phyloP scores from a whole-genome alignment of 371 early-diverging fungal species.

The Syncephalastrum sp. region DNA sequence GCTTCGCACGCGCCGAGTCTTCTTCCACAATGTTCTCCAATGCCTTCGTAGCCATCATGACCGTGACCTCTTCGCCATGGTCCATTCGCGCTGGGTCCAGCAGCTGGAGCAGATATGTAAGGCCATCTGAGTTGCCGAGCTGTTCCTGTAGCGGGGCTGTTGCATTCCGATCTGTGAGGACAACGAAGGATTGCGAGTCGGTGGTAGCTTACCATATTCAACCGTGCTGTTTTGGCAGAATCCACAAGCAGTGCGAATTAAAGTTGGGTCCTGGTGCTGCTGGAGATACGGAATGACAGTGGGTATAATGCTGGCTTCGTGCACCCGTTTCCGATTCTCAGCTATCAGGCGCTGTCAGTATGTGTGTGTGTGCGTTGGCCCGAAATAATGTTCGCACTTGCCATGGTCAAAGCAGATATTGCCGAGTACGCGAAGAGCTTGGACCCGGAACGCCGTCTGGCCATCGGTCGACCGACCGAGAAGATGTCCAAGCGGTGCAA shows the following conservation, averaged over 20 bases:
- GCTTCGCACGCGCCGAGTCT: conserved; percentile 14
- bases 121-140: conserved; percentile 37
- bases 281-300: conserved; percentile 42
- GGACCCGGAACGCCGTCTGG: conserved; percentile 43
- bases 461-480: conserved; percentile 29
- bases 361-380: too few relatives aligned
- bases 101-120: conserved; percentile 31
- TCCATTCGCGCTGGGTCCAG: conserved; percentile 36
- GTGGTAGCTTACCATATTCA: conserved; percentile 65
- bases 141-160: conserved; percentile 48
- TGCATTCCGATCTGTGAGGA: background rate
- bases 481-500: conserved; percentile 33
- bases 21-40: conserved; percentile 32
- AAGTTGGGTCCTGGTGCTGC: conserved; percentile 28
- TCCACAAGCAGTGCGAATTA: conserved; percentile 63
- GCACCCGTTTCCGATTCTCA: conserved; percentile 62
- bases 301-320: conserved; percentile 49
- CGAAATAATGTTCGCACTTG: conserved; percentile 19
- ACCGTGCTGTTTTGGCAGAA: conserved; percentile 75
- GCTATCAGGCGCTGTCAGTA: conserved; percentile 36
- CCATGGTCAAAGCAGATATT: conserved; percentile 82
- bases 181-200: background rate
- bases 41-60: conserved; percentile 33
- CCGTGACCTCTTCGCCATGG: conserved; percentile 35
- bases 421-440: conserved; percentile 70